Percentiles rank a stretch among this genome's conserved stretches.
Conservation (phyloP, 2,329 filamentous ascomycete species). For the Cytospora piceicola region DNA sequence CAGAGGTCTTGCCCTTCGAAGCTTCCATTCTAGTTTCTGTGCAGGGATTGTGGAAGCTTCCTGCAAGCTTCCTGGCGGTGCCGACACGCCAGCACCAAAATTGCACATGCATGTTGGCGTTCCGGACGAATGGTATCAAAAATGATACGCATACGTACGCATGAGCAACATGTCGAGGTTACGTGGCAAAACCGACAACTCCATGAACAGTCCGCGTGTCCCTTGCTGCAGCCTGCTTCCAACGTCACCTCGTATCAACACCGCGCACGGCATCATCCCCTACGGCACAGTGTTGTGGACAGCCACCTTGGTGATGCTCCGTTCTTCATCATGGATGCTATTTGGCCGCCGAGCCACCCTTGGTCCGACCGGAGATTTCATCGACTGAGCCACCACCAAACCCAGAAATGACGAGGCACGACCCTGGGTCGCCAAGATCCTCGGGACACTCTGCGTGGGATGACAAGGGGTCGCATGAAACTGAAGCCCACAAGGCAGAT, state of each 20-base stretch:
- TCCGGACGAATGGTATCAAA: slow-evolving; percentile 6
- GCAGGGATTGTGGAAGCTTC: slow-evolving; percentile 35
- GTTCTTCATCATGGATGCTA: slow-evolving; percentile 2
- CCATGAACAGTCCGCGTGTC: background rate
- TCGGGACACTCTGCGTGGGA: slow-evolving; percentile 18
- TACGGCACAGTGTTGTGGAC: background rate
- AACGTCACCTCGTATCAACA: background rate
- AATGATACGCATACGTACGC: background rate
- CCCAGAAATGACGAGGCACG: slow-evolving; percentile 13
- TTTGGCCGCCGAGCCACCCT: slow-evolving; percentile 13
- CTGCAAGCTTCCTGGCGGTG: slow-evolving; percentile 30
- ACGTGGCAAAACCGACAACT: background rate
- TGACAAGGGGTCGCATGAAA: slow-evolving; percentile 31
- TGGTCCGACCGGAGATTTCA: background rate
- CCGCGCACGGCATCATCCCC: background rate
- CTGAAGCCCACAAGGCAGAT: slow-evolving; percentile 28
- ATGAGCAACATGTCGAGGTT: background rate
- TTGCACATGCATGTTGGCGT: background rate
- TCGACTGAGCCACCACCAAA: slow-evolving; percentile 12
- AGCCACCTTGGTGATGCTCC: background rate
- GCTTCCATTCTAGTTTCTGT: slow-evolving; percentile 33
- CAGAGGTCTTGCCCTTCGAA: slow-evolving; percentile 18
- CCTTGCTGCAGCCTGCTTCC: background rate
- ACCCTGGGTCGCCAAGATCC: slow-evolving; percentile 1
- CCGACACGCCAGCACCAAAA: slow-evolving; percentile 16